Evolutionary conservation across 1,284 basidiomycete genomes (phyloP).

Genomic region (Trametes polyzona): DNA sequence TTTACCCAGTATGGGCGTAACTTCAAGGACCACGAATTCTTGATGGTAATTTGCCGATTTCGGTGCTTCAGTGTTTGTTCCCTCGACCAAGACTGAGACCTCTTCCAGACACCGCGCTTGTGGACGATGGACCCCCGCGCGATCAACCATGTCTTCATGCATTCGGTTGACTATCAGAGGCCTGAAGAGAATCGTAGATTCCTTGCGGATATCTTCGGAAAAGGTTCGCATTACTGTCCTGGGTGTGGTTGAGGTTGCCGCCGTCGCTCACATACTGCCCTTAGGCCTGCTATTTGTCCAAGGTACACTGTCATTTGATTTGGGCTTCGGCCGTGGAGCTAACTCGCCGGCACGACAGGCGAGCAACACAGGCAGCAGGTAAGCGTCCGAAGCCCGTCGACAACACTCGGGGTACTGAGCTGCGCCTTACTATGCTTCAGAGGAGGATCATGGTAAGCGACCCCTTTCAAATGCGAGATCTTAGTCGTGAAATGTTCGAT

Average conservation of each 20-base stretch:
- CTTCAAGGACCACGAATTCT: constrained; percentile 47
- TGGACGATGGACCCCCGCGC: constrained; percentile 44
- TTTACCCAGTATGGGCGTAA: constrained; percentile 55
- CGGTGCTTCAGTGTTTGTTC: background rate
- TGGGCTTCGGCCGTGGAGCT: background rate
- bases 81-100: background rate
- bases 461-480: too few species aligned
- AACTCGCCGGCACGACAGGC: background rate
- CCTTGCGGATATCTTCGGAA: constrained; percentile 34
- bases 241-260: background rate
- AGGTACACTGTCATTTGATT: background rate
- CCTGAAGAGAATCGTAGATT: constrained; percentile 26
- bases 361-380: background rate
- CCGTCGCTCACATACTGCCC: background rate
- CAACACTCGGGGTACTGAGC: background rate
- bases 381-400: too few species aligned
- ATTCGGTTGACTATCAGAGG: constrained; percentile 38
- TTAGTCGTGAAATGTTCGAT: background rate
- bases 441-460: constrained; percentile 13
- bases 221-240: constrained; percentile 25
- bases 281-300: constrained; percentile 8
- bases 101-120: constrained; percentile 42
- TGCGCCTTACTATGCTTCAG: background rate
- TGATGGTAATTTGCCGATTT: constrained; percentile 44
- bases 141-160: constrained; percentile 42